Evolutionary conservation across 352 stramenopile species (phyloP), one percentile per base, ranked within the genome.

Genomic region (Globisporangium cylindrosporum): DNA sequence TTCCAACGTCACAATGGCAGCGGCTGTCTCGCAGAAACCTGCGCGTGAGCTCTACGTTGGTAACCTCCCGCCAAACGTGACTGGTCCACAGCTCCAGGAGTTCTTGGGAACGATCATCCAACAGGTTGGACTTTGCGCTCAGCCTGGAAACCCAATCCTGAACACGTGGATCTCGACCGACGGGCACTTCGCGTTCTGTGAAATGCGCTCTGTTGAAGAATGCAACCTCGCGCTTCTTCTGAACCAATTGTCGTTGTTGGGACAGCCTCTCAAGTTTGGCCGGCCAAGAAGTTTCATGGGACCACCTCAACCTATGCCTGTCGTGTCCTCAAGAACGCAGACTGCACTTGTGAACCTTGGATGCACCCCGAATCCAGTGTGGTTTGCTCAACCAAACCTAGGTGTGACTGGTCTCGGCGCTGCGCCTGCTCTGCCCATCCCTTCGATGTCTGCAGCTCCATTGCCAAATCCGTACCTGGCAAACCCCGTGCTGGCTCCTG

Each of bases 81-180:
- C 86, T 10, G 89, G 85, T 0, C 82, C 86, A 10, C 87, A 96
- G 67, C 76, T 96, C 1, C 89, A 96, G 59, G 87, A 96, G 57
- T 96, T 93, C 59, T 59, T 96, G 15, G 87, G 86, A 24, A 95
- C 89, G 22, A 96, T 96, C 66, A 93, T 96, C 59, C 87, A 93
- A 60, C 87, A 96, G 63, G 87, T 96, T 38, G 89, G 89, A 3
- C 76, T 96, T 41, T 88, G 74, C 4, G 79, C 82, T 15, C 84
- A 94, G 49, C 82, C 85, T 20, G 89, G 89, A 1, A 94, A 92
- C 54, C 87, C 89, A 7, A 96, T 96, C 64, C 53, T 93, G 49
- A 91, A 85, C 66, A 93, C 87, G 64, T 96, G 89, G 89, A 90
- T 93, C 58, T 96, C 89, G 12, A 89, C 84, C 2, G 89, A 95